Percentiles rank a stretch among this genome's conserved stretches.
phyloP scores from a whole-genome alignment of 805 yeast species.

The Schizosaccharomyces cryophilus region DNA sequence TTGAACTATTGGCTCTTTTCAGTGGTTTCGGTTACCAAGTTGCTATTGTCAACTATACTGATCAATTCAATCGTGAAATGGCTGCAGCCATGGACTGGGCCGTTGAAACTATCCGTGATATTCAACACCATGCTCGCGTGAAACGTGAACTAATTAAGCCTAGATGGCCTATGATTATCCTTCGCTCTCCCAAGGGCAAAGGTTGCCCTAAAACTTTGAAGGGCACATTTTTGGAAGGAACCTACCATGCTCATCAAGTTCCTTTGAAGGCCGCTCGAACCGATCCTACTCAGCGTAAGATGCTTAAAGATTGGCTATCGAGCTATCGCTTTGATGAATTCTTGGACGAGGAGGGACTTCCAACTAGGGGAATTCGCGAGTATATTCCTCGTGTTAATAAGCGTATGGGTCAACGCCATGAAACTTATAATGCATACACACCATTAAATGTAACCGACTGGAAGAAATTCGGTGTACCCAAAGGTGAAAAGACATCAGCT shows the following conservation, averaged over 20 bases:
- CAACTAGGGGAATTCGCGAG: slow-evolving; percentile 6
- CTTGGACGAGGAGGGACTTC: slow-evolving; percentile 6
- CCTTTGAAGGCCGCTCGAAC: slow-evolving; percentile 9
- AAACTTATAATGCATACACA: slow-evolving; percentile 7
- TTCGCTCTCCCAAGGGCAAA: slow-evolving; percentile 10
- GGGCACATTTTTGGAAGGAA: slow-evolving; percentile 8
- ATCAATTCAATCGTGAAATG: slow-evolving; percentile 5
- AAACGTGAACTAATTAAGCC: slow-evolving; percentile 8
- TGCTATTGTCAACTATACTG: slow-evolving; percentile 6
- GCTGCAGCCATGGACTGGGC: slow-evolving; percentile 9
- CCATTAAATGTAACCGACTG: slow-evolving; percentile 8
- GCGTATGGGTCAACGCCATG: slow-evolving; percentile 9
- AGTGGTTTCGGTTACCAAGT: slow-evolving; percentile 9
- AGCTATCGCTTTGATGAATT: slow-evolving; percentile 7
- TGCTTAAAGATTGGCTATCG: slow-evolving; percentile 7
- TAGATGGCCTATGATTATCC: slow-evolving; percentile 10
- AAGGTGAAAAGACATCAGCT: slow-evolving; percentile 7
- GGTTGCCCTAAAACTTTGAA: slow-evolving; percentile 8
- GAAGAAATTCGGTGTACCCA: slow-evolving; percentile 7
- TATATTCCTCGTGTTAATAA: slow-evolving; percentile 5
- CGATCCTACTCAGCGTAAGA: slow-evolving; percentile 6
- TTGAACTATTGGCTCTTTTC: slow-evolving; percentile 8
- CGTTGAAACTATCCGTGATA: slow-evolving; percentile 5
- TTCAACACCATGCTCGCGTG: slow-evolving; percentile 8
- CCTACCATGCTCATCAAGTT: slow-evolving; percentile 10